Evolutionary conservation across 768 basidiomycete species (phyloP).

Genomic region (Boletus vinaceobasis): DNA sequence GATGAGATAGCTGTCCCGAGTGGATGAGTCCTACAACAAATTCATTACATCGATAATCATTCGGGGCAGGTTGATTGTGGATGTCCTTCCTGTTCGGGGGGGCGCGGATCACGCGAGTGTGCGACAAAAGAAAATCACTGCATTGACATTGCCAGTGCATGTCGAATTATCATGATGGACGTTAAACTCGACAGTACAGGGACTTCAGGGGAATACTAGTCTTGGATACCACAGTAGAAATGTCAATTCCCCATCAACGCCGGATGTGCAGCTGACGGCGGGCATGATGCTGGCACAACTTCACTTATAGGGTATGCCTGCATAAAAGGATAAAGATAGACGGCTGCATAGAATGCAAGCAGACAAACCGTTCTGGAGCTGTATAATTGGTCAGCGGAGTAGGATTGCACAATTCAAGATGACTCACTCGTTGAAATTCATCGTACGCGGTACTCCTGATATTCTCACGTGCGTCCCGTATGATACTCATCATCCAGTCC

Average conservation of each 20-base stretch:
- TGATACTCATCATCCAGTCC: constrained; percentile 85
- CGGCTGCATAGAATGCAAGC: not conserved
- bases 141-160: not conserved
- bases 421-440: constrained; percentile 83
- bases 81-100: constrained; percentile 5
- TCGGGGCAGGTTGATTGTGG: not conserved
- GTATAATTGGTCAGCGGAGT: constrained; percentile 6
- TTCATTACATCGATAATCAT: constrained; percentile 5
- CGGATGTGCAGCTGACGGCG: not conserved
- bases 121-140: not conserved
- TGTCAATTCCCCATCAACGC: not conserved
- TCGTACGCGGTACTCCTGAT: constrained; percentile 91
- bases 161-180: not conserved
- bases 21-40: not conserved
- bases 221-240: not conserved
- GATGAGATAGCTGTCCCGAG: not conserved
- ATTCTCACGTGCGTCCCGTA: constrained; percentile 94
- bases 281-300: not conserved
- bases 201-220: not conserved
- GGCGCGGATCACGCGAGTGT: not conserved
- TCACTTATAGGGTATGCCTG: constrained; percentile 33
- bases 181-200: constrained; percentile 1
- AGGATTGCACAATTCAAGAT: not conserved
- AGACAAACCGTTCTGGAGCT: constrained; percentile 49
- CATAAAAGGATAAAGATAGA: not conserved